These are phyloP conservation scores for Saturnispora zaruensis DNA, from an alignment of 805 yeast genomes.

Conservation along the genomic window DNA sequence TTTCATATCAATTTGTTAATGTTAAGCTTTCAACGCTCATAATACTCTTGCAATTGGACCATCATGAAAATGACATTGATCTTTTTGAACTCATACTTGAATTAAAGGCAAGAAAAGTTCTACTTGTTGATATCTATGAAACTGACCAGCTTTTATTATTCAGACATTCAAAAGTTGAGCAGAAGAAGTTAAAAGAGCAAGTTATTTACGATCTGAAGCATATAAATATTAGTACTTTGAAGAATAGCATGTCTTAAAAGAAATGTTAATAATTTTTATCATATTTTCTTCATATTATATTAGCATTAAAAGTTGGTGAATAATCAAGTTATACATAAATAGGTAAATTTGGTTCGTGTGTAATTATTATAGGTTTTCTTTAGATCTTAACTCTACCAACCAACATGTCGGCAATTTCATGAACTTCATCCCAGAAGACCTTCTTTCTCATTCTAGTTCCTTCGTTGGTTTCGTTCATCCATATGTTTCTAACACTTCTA, in stretches of 20 bases:
- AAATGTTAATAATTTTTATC: background rate
- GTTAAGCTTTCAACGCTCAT: conserved; percentile 14
- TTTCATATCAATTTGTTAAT: conserved; percentile 18
- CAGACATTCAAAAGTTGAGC: background rate
- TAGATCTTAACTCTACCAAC: conserved; percentile 53
- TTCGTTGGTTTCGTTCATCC: conserved; percentile 81
- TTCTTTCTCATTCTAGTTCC: conserved; percentile 78
- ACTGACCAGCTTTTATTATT: conserved; percentile 16
- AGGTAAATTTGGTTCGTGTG: background rate
- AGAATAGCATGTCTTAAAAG: background rate
- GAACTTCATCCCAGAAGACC: conserved; percentile 71
- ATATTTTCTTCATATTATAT: background rate
- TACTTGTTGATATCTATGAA: conserved; percentile 23
- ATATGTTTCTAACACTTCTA: conserved; percentile 64
- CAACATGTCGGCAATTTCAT: conserved; percentile 76
- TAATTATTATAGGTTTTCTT: background rate
- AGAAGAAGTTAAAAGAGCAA: background rate
- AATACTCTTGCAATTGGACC: conserved; percentile 11
- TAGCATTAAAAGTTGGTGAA: background rate
- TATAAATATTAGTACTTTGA: background rate
- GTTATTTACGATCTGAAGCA: background rate
- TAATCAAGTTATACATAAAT: background rate
- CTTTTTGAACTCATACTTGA: conserved; percentile 15
- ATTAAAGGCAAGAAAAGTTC: conserved; percentile 17
- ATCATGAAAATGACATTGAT: background rate